Conservation (phyloP, 2,329 filamentous ascomycete genomes). For the Neoarthrinium moseri region DNA sequence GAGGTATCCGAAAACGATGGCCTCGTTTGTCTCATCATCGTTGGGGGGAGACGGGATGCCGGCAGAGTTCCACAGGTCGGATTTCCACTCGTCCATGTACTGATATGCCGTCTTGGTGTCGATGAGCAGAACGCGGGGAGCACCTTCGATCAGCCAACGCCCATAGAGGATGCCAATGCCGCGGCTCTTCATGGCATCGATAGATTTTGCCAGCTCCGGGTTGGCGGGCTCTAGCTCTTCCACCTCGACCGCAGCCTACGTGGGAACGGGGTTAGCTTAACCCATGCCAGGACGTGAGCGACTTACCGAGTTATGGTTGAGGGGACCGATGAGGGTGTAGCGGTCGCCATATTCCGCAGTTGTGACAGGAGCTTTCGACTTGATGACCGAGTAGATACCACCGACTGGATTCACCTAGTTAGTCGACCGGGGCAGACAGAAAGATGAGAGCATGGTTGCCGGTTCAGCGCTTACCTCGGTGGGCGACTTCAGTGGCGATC, state of each 20-base stretch:
- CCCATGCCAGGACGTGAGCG: slow-evolving; percentile 3
- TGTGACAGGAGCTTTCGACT: slow-evolving; percentile 97
- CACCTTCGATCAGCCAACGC: slow-evolving; percentile 95
- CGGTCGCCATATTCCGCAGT: slow-evolving; percentile 98
- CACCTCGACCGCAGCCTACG: slow-evolving; percentile 91
- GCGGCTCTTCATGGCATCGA: slow-evolving; percentile 88
- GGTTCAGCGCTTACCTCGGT: slow-evolving; percentile 87
- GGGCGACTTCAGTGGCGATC: slow-evolving; percentile 93
- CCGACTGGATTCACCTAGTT: slow-evolving; percentile 62
- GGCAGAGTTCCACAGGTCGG: slow-evolving; percentile 88
- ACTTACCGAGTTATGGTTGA: slow-evolving; percentile 85
- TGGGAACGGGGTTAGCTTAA: slow-evolving; percentile 14
- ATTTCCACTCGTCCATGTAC: slow-evolving; percentile 95
- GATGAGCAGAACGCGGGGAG: slow-evolving; percentile 88
- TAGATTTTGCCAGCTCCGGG: slow-evolving; percentile 76
- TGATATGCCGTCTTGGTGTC: slow-evolving; percentile 92
- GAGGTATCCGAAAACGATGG: slow-evolving; percentile 95
- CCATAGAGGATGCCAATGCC: slow-evolving; percentile 91
- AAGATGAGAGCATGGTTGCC: no score
- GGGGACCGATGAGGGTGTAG: slow-evolving; percentile 91
- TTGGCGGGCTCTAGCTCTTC: slow-evolving; percentile 86
- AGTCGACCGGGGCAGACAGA: slow-evolving; percentile 15
- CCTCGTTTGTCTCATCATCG: slow-evolving; percentile 95
- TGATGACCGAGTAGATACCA: slow-evolving; percentile 98
- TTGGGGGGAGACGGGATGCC: slow-evolving; percentile 90